These are phyloP conservation scores for Eragrostis nindensis DNA, from an alignment of 176 grass and related monocot genomes.

Conservation along the genomic window DNA sequence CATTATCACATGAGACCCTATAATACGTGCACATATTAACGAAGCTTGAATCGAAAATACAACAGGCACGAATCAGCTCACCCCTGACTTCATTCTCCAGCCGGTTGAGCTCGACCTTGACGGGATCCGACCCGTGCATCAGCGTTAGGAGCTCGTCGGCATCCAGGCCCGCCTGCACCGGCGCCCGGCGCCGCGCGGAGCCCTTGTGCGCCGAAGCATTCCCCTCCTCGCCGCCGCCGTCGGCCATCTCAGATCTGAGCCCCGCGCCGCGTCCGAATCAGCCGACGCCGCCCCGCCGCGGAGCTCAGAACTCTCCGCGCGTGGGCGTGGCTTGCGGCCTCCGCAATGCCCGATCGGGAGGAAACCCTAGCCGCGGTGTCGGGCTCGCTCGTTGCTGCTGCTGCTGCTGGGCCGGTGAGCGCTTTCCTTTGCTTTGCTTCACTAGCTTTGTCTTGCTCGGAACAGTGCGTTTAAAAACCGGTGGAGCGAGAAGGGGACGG, in stretches of 20 bases:
- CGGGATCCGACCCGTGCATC: constrained; percentile 96
- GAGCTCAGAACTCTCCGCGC: constrained; percentile 1
- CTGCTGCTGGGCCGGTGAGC: constrained; percentile 18
- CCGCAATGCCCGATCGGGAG: constrained; percentile 36
- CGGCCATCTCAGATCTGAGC: constrained; percentile 91
- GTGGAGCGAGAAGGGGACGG: neutral
- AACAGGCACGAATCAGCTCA: constrained; percentile 53
- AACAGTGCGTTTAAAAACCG: constrained; percentile 48
- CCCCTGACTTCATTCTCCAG: constrained; percentile 97
- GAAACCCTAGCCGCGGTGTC: constrained; percentile 48
- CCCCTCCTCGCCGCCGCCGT: constrained; percentile 60
- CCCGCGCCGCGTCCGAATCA: constrained; percentile 47
- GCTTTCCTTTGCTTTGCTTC: constrained; percentile 18
- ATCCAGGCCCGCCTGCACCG: constrained; percentile 62
- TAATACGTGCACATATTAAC: neutral
- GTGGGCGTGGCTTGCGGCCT: neutral
- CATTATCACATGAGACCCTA: constrained; percentile 1
- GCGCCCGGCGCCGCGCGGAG: constrained; percentile 53
- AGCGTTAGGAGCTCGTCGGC: constrained; percentile 85
- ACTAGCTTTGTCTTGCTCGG: constrained; percentile 48
- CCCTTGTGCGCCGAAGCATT: constrained; percentile 57
- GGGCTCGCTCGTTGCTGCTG: constrained; percentile 13
- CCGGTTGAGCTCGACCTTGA: constrained; percentile 94
- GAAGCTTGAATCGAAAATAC: neutral
- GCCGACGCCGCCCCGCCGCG: neutral